These are phyloP conservation scores for Anisodus acutangulus DNA, from an alignment of 257 asterid species.

Conservation along the genomic window DNA sequence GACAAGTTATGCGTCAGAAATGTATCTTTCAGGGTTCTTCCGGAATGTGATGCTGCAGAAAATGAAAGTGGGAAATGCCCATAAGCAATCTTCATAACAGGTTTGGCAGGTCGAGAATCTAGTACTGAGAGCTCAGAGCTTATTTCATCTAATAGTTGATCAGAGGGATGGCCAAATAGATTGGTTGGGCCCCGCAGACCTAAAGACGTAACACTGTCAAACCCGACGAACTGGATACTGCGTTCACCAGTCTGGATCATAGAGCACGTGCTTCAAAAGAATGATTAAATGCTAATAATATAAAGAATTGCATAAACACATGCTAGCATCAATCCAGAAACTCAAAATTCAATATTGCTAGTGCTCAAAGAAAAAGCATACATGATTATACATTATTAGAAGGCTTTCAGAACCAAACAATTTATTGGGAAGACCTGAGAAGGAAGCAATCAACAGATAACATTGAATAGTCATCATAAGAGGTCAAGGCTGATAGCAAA, in stretches of 20 bases:
- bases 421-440: background rate
- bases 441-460: background rate
- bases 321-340: conserved; percentile 23
- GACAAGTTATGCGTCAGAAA: conserved; percentile 58
- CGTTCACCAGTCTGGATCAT: conserved; percentile 69
- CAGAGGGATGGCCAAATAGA: conserved; percentile 95
- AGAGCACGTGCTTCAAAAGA: conserved; percentile 36
- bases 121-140: conserved; percentile 67
- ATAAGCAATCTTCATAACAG: conserved; percentile 69
- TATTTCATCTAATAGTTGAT: conserved; percentile 66
- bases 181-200: conserved; percentile 97
- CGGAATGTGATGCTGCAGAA: conserved; percentile 76
- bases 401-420: background rate
- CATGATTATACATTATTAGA: conserved; percentile 6
- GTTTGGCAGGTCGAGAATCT: conserved; percentile 56
- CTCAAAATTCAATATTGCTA: conserved; percentile 1
- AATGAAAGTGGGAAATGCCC: conserved; percentile 97
- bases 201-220: conserved; percentile 72
- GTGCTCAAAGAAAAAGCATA: background rate
- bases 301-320: conserved; percentile 11
- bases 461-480: background rate
- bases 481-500: background rate
- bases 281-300: conserved; percentile 31
- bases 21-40: conserved; percentile 66
- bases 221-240: conserved; percentile 78